Percentiles rank a stretch among this genome's conserved stretches.
Evolutionary conservation across 352 stramenopile genomes (phyloP).

Genomic region (Thraustotheca clavata): DNA sequence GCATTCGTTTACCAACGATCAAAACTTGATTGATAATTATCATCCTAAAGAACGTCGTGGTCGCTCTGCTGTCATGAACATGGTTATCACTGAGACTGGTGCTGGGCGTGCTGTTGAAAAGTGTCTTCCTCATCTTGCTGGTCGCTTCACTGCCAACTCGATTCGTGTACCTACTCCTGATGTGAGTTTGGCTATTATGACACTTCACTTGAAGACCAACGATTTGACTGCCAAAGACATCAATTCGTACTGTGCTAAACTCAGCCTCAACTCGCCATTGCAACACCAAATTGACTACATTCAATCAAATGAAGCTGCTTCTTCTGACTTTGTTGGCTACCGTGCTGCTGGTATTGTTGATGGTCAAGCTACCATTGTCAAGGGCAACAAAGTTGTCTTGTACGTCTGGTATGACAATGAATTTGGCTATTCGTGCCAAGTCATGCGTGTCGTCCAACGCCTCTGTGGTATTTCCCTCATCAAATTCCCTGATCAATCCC

Average conservation of each 20-base stretch:
- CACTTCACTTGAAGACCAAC: constrained; percentile 72
- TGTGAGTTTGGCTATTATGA: constrained; percentile 97
- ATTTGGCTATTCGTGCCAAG: constrained; percentile 83
- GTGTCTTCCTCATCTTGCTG: constrained; percentile 89
- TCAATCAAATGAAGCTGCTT: constrained; percentile 73
- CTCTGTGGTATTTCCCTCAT: constrained; percentile 72
- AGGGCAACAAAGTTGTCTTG: constrained; percentile 75
- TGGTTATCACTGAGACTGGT: constrained; percentile 85
- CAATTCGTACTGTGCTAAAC: constrained; percentile 69
- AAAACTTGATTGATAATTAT: constrained; percentile 86
- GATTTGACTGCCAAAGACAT: constrained; percentile 59
- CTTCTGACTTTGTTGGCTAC: constrained; percentile 77
- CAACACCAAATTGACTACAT: constrained; percentile 87
- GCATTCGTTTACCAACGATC: constrained; percentile 87
- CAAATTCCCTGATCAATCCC: constrained; percentile 55
- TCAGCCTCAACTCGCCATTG: constrained; percentile 73
- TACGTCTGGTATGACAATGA: constrained; percentile 91
- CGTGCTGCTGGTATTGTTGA: constrained; percentile 67
- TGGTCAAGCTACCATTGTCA: constrained; percentile 77
- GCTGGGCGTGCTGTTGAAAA: constrained; percentile 75
- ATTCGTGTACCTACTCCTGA: constrained; percentile 98
- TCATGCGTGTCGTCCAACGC: constrained; percentile 70
- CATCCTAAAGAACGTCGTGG: constrained; percentile 81
- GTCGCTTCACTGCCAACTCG: constrained; percentile 97
- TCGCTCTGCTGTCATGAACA: constrained; percentile 81